These are phyloP conservation scores for Pseudoperonospora humuli DNA, from an alignment of 352 stramenopile species.

Conservation along the genomic window DNA sequence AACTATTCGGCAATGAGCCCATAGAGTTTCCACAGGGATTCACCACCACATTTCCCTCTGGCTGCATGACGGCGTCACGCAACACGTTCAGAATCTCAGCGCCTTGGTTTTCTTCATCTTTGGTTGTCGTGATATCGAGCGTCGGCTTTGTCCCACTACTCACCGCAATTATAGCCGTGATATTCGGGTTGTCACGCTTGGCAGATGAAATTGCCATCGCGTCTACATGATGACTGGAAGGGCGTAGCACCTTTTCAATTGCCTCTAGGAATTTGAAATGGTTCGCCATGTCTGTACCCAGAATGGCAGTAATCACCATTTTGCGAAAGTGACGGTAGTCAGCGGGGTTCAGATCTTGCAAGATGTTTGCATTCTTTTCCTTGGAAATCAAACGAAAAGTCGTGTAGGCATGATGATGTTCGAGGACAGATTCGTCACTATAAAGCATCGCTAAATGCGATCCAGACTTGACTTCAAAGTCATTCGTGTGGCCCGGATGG, in stretches of 20 bases:
- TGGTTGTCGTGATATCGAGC: slow-evolving; percentile 13
- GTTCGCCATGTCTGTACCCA: slow-evolving; percentile 87
- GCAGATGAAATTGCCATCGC: slow-evolving; percentile 26
- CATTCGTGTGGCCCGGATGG: slow-evolving; percentile 86
- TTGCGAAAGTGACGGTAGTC: slow-evolving; percentile 82
- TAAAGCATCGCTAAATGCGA: slow-evolving; percentile 81
- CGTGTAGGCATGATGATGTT: slow-evolving; percentile 83
- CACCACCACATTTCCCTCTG: slow-evolving; percentile 22
- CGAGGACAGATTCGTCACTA: slow-evolving; percentile 85
- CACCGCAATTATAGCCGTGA: slow-evolving; percentile 17
- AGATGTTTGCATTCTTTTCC: slow-evolving; percentile 78
- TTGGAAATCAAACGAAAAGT: slow-evolving; percentile 83
- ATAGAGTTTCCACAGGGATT: slow-evolving; percentile 30
- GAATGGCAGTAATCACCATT: slow-evolving; percentile 81
- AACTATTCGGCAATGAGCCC: slow-evolving; percentile 16
- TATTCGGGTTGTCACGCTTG: slow-evolving; percentile 32
- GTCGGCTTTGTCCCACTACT: slow-evolving; percentile 16
- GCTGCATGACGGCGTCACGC: slow-evolving; percentile 58
- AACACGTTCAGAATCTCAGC: slow-evolving; percentile 37
- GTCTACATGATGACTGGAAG: slow-evolving; percentile 42
- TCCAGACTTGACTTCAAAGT: slow-evolving; percentile 77
- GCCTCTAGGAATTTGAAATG: slow-evolving; percentile 84
- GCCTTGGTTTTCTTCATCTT: slow-evolving; percentile 17
- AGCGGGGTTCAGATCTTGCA: slow-evolving; percentile 59
- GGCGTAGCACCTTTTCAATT: slow-evolving; percentile 65